These are phyloP conservation scores for Ulvella scutata DNA, from an alignment of 139 green algal genomes.

Conservation along the genomic window DNA sequence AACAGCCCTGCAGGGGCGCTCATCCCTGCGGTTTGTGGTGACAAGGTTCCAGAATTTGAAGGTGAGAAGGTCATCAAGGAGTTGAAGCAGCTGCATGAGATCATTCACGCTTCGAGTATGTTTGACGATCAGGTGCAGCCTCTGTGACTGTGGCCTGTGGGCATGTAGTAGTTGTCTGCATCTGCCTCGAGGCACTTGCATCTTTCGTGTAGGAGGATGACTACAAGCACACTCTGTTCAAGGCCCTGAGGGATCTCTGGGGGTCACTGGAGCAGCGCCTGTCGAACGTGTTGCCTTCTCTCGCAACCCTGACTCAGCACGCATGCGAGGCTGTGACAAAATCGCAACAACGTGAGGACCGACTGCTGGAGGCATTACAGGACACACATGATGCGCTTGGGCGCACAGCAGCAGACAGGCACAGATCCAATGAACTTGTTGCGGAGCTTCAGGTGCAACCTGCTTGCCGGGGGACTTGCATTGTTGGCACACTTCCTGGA, in stretches of 20 bases:
- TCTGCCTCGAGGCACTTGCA: too few species aligned
- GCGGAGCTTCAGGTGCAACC: background rate
- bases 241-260: background rate
- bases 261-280: background rate
- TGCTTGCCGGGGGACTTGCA: too few species aligned
- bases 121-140: too few species aligned
- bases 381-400: background rate
- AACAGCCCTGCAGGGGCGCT: too few species aligned
- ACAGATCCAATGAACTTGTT: background rate
- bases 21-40: too few species aligned
- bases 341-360: background rate
- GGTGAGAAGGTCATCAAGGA: too few species aligned
- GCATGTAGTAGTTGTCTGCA: too few species aligned
- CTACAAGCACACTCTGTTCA: background rate
- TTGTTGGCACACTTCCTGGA: too few species aligned
- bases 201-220: background rate
- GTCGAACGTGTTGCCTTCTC: background rate
- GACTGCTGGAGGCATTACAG: background rate
- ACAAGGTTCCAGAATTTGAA: too few species aligned
- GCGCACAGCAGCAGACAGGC: background rate
- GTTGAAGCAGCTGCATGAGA: too few species aligned
- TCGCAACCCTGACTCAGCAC: background rate
- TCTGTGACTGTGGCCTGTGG: too few species aligned
- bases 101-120: too few species aligned
- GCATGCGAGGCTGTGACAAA: background rate